Evolutionary conservation across 2,329 filamentous ascomycete species (phyloP).

Genomic region (Stachybotrys echinatus): DNA sequence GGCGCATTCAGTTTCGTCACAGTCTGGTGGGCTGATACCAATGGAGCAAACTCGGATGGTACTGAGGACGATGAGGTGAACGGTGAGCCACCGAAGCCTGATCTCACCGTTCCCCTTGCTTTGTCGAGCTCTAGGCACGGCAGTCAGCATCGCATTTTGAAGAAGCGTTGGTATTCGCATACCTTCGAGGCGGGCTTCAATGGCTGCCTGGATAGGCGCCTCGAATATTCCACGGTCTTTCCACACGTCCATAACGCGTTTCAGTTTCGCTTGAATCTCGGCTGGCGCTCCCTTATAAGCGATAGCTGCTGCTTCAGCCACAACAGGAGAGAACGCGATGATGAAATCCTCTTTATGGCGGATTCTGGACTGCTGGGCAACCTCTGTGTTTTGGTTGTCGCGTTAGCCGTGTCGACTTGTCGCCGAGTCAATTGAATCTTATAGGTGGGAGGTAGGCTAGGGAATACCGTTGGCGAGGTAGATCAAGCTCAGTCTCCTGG

Average conservation of each 20-base stretch:
- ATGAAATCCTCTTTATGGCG: constrained; percentile 91
- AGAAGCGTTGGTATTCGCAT: constrained; percentile 19
- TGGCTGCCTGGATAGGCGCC: constrained; percentile 67
- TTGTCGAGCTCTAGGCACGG: constrained; percentile 55
- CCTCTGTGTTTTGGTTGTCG: constrained; percentile 55
- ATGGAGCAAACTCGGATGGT: constrained; percentile 69
- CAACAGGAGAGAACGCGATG: constrained; percentile 82
- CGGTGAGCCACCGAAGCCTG: constrained; percentile 50
- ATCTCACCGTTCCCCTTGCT: constrained; percentile 45
- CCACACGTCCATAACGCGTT: constrained; percentile 93
- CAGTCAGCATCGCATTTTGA: constrained; percentile 8
- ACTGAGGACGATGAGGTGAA: constrained; percentile 54
- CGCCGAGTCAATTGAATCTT: neutral
- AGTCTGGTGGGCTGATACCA: constrained; percentile 70
- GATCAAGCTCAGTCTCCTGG: constrained; percentile 83
- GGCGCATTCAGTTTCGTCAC: constrained; percentile 68
- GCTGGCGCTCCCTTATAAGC: constrained; percentile 85
- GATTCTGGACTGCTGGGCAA: constrained; percentile 92
- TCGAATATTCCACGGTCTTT: constrained; percentile 83
- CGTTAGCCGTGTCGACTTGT: constrained; percentile 4
- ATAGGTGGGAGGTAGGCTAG: no score
- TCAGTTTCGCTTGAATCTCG: constrained; percentile 83
- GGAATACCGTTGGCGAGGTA: constrained; percentile 91
- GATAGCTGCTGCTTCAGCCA: constrained; percentile 83
- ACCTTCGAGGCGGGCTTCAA: constrained; percentile 79